Percentiles rank a stretch among this genome's conserved stretches.
These are phyloP conservation scores for Ganoderma resinaceum DNA, from an alignment of 1,284 basidiomycete genomes.

Conservation along the genomic window DNA sequence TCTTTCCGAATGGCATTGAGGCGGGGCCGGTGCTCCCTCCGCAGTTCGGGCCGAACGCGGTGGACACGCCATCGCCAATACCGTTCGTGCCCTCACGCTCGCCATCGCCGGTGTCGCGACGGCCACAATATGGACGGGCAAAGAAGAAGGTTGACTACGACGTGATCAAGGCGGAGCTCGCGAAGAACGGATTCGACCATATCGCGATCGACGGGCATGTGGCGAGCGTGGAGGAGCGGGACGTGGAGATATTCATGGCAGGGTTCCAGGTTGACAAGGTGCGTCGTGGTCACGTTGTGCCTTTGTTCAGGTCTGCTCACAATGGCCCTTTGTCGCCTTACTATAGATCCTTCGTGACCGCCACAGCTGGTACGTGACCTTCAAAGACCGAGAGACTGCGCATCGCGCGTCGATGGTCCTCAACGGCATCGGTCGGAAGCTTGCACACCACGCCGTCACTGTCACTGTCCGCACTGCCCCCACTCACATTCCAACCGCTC, in stretches of 20 bases:
- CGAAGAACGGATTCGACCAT: slow-evolving; percentile 69
- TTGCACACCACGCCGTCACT: slow-evolving; percentile 66
- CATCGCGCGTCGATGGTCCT: slow-evolving; percentile 67
- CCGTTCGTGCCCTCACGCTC: slow-evolving; percentile 48
- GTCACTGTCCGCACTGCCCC: slow-evolving; percentile 63
- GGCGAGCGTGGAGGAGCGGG: slow-evolving; percentile 65
- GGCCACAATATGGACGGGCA: slow-evolving; percentile 42
- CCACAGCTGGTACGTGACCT: slow-evolving; percentile 75
- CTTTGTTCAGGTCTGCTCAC: slow-evolving; percentile 12
- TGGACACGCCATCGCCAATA: slow-evolving; percentile 23
- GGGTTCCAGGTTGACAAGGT: slow-evolving; percentile 74
- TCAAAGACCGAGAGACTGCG: slow-evolving; percentile 63
- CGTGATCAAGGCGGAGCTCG: slow-evolving; percentile 59
- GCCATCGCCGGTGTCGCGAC: slow-evolving; percentile 52
- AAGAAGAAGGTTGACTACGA: slow-evolving; percentile 49
- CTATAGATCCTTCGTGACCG: slow-evolving; percentile 71
- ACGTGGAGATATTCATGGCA: slow-evolving; percentile 65
- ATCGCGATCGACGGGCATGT: slow-evolving; percentile 61
- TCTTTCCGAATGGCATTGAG: slow-evolving; percentile 30
- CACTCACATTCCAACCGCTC: slow-evolving; percentile 40
- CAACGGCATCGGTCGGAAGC: slow-evolving; percentile 53
- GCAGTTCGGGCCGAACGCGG: slow-evolving; percentile 23
- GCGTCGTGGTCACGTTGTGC: slow-evolving; percentile 35
- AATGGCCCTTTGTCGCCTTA: slow-evolving; percentile 1
- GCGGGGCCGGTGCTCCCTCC: slow-evolving; percentile 26